Conservation (phyloP, 2,329 filamentous ascomycete genomes). For the Coniella vitis region DNA sequence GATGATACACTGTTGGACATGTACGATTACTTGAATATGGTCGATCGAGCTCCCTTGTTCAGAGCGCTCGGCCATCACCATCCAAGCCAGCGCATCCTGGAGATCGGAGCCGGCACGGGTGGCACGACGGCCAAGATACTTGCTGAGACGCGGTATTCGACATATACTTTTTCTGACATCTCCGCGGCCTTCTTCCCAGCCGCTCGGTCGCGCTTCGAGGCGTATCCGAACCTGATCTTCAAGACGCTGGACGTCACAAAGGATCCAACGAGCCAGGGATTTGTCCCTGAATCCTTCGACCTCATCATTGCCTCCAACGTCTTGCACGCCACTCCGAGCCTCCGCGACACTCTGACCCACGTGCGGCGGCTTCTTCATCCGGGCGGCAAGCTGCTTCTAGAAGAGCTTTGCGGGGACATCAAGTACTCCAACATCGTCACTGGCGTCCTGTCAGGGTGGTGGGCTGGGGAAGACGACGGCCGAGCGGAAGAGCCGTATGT, state of each 20-base stretch:
- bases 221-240: slow-evolving; percentile 1
- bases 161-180: slow-evolving; percentile 39
- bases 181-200: slow-evolving; percentile 30
- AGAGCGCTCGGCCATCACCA: not conserved
- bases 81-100: slow-evolving; percentile 25
- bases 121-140: too few relatives aligned
- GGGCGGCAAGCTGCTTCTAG: too few relatives aligned
- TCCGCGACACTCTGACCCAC: too few relatives aligned
- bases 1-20: not conserved
- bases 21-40: not conserved
- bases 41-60: not conserved
- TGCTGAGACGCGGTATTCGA: too few relatives aligned
- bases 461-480: too few relatives aligned
- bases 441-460: too few relatives aligned
- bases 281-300: slow-evolving; percentile 24
- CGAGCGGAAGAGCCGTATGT: too few relatives aligned
- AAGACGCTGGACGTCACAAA: slow-evolving; percentile 23
- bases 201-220: slow-evolving; percentile 17
- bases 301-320: slow-evolving; percentile 32
- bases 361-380: too few relatives aligned
- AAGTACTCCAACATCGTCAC: too few relatives aligned
- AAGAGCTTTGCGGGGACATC: too few relatives aligned
- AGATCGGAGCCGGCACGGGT: slow-evolving; percentile 37
- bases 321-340: slow-evolving; percentile 36
- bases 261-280: slow-evolving; percentile 24